phyloP scores from a whole-genome alignment of 139 green algal species.

The Picochlorum sp. region DNA sequence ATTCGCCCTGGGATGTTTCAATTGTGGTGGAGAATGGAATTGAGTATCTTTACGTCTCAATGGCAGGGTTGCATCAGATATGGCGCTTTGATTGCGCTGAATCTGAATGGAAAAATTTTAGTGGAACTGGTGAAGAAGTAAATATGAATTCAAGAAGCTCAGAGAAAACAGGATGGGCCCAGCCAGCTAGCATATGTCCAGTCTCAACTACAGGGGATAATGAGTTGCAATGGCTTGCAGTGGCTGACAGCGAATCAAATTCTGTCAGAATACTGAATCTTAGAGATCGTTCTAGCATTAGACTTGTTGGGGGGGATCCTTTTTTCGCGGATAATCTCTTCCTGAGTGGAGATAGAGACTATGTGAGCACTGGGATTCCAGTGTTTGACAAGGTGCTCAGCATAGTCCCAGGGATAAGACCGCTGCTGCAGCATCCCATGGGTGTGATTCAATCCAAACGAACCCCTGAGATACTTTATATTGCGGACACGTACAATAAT shows the following conservation, averaged over 20 bases:
- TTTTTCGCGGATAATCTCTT: conserved; percentile 74
- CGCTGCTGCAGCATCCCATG: conserved; percentile 54
- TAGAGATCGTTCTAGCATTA: conserved; percentile 22
- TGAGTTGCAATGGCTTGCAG: too few species aligned
- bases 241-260: conserved; percentile 64
- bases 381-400: too few species aligned
- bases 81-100: conserved; percentile 40
- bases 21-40: conserved; percentile 19
- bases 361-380: conserved; percentile 44
- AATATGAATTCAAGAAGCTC: conserved; percentile 60
- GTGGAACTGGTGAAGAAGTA: conserved; percentile 54
- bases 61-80: conserved; percentile 69
- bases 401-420: too few species aligned
- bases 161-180: conserved; percentile 43
- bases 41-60: conserved; percentile 33
- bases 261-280: conserved; percentile 45
- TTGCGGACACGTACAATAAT: conserved; percentile 77
- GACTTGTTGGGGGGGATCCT: conserved; percentile 51
- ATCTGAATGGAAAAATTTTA: conserved; percentile 24
- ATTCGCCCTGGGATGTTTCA: conserved; percentile 72
- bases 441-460: conserved; percentile 16
- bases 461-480: conserved; percentile 24
- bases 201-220: not conserved
- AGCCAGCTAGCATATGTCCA: conserved; percentile 56
- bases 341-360: conserved; percentile 66